Percentiles rank a stretch among this genome's conserved stretches.
Conservation (phyloP, 2,329 filamentous ascomycete species). For the Cercospora zeae-maydis region DNA sequence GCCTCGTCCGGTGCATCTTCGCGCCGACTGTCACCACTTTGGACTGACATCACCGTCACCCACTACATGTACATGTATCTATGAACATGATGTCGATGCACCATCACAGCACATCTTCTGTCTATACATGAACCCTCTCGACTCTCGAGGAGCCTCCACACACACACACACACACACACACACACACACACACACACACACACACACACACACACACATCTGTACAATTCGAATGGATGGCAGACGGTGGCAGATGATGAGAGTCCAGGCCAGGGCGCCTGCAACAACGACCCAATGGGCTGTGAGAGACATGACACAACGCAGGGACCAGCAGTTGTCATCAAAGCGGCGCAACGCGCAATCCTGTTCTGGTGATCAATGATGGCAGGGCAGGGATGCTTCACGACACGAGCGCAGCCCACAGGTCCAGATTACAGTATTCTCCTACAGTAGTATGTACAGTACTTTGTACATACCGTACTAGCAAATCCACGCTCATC, state of each 20-base stretch:
- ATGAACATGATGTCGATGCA: background rate
- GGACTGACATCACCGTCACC: background rate
- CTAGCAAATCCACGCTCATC: background rate
- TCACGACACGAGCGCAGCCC: background rate
- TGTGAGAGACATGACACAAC: background rate
- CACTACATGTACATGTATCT: too few relatives aligned
- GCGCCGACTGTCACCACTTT: background rate
- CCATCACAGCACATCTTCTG: background rate
- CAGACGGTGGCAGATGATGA: background rate
- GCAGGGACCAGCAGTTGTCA: slow-evolving; percentile 3
- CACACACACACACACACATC: too few relatives aligned
- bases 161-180: too few relatives aligned
- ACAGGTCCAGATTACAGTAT: too few relatives aligned
- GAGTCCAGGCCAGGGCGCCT: background rate
- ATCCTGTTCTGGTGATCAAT: background rate
- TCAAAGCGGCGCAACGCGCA: background rate
- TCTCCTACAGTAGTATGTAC: too few relatives aligned
- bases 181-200: too few relatives aligned
- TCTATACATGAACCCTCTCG: too few relatives aligned
- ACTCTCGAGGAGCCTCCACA: background rate
- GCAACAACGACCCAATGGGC: background rate
- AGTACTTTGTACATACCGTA: too few relatives aligned
- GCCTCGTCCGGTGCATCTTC: background rate
- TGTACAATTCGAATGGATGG: too few relatives aligned
- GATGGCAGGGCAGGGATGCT: background rate